Evolutionary conservation across 805 yeast species (phyloP), one percentile per base, ranked within the genome.

Genomic region (Cyberlindnera mrakii): DNA sequence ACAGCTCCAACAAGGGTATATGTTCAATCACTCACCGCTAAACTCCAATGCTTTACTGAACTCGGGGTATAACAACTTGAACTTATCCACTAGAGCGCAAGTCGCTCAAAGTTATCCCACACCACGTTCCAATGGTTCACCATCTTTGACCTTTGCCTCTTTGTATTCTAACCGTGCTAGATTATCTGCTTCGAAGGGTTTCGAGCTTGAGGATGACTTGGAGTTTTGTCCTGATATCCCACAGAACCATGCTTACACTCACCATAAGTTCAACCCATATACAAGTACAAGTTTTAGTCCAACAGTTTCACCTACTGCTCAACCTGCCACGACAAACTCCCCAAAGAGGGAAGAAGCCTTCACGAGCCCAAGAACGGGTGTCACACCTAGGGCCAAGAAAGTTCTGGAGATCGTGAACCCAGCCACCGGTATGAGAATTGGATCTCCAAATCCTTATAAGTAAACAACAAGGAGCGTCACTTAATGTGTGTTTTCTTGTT

Each of bases 221-320:
- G 83, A 78, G 57, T 78, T 78, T 49, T 78, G 85, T 52, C 85
- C 85, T 2, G 82, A 45, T 37, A 41, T 41, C 16, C 40, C 52
- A 30, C 43, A 50, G 47, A 20, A 13, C 11, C 39, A 33, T 14
- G 42, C 45, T 35, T 55, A 53, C 43, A 54, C 59, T 3, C 59
- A 63, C 46, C 74, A 72, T 54, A 78, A 73, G 58, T 81, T 80
- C 64, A 80, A 81, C 57, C 86, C 87, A 5, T 80, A 80, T 57
- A 79, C 85, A 3, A 79, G 85, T 2, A 64, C 75, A 36, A 72
- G 79, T 19, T 80, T 80, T 54, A 75, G 79, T 30, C 86, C 87
- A 35, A 59, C 55, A 23, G 60, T 60, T 9, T 66, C 70, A 14
- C 73, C 72, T 44, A 64, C 60, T 10, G 42, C 62, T 18, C 48